Base-by-base conservation (phyloP, 441 rosid species). In the Gossypium trilobum region DNA sequence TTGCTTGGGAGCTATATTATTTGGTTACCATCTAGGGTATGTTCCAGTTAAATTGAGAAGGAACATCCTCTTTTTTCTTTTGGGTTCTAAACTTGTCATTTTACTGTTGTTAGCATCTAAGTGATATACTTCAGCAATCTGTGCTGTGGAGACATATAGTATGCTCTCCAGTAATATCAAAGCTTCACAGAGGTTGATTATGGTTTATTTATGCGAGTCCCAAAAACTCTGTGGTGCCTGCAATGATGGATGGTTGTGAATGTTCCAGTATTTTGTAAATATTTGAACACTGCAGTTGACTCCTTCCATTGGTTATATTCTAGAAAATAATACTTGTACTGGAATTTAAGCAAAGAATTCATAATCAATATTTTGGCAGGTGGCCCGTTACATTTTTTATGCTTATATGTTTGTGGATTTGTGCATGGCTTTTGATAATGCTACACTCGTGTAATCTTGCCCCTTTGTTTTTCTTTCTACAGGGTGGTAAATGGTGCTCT, bases 21-120 rank as follows among this genome's bases (percentile, higher is more conserved):
- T 95, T 80, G 99, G 99, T 75, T 95, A 95, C 78, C 99, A 95
- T 84, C 87, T 92, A n/a, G 98, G 89, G 98, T 91, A 87, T 71
- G 84, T 68, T 52, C 67, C 16, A 22, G 6, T 63, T 71, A 22
- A 54, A 52, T 57, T 69, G n/a, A 14, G 39, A 39, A 66, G 58
- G 5, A 27, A 19, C 25, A 22, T 23, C 17, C 64, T 50, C 14
- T 11, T 62, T 17, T n/a, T 22, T 22, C 66, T 55, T 25, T 19
- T 55, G 1, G 23, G 1, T 64, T 64, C 63, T 74, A 14, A 36
- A 68, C 44, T 8, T 67, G 10, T 11, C 2, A 63, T 2, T 44
- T 46, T 29, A 19, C 1, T 36, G 8, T 13, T 57, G 25, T 36
- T 50, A 33, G 56, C 62, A 51, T 66, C 64, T 77, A 55, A 61